Conservation (phyloP, 2,329 filamentous ascomycete genomes). For the Karstenula rhodostoma region DNA sequence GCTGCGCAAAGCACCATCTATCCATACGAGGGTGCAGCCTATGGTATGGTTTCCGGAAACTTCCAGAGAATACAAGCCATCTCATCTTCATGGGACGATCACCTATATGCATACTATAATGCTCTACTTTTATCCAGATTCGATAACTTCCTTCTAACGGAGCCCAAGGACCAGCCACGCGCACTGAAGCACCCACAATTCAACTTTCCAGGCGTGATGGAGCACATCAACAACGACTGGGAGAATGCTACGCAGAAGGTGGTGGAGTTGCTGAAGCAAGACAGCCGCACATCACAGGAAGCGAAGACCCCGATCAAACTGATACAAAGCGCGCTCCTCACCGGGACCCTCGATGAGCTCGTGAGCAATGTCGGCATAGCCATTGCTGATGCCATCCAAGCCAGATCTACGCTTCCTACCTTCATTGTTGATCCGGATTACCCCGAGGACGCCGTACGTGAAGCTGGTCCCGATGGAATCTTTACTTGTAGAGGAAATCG, state of each 20-base stretch:
- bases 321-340: conserved; percentile 78
- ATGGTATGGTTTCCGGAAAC: conserved; percentile 88
- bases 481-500: conserved; percentile 30
- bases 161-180: conserved; percentile 60
- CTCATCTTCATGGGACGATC: conserved; percentile 83
- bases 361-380: conserved; percentile 54
- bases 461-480: conserved; percentile 7
- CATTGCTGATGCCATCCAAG: conserved; percentile 49
- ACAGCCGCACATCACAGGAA: conserved; percentile 65
- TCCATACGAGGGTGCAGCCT: conserved; percentile 87
- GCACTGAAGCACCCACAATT: conserved; percentile 66
- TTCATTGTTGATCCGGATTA: conserved; percentile 43
- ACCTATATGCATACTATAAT: conserved; percentile 87
- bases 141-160: conserved; percentile 70
- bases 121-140: conserved; percentile 83
- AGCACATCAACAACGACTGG: conserved; percentile 66
- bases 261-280: conserved; percentile 66
- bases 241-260: conserved; percentile 62
- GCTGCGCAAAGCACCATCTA: conserved; percentile 74
- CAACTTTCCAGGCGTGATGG: conserved; percentile 69
- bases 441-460: background rate
- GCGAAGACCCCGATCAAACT: conserved; percentile 73
- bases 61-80: conserved; percentile 78
- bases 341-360: conserved; percentile 61
- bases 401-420: conserved; percentile 36